These are phyloP conservation scores for Cryphonectria radicalis DNA, from an alignment of 2,329 filamentous ascomycete species.

Conservation along the genomic window DNA sequence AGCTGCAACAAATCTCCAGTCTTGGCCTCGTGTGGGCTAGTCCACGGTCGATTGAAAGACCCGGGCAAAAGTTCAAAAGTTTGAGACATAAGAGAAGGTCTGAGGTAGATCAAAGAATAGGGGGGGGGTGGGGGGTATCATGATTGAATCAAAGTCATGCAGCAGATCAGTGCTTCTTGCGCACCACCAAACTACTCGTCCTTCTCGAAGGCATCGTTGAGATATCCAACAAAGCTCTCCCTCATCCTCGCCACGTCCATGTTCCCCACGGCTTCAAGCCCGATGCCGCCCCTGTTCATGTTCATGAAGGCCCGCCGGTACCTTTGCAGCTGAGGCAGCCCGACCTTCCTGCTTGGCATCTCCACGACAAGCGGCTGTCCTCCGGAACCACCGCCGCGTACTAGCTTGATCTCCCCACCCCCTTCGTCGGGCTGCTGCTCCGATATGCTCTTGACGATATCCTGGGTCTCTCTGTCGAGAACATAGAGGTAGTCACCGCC, in stretches of 20 bases:
- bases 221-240: slow-evolving; percentile 67
- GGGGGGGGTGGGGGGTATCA: slow-evolving; percentile 24
- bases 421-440: slow-evolving; percentile 71
- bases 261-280: slow-evolving; percentile 58
- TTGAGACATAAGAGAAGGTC: neutral
- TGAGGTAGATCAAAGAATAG: neutral
- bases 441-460: slow-evolving; percentile 71
- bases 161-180: neutral
- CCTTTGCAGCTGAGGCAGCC: slow-evolving; percentile 76
- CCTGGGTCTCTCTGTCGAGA: slow-evolving; percentile 78
- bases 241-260: slow-evolving; percentile 59
- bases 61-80: neutral
- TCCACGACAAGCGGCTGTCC: slow-evolving; percentile 61
- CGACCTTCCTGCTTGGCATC: slow-evolving; percentile 68
- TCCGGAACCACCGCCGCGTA: slow-evolving; percentile 37
- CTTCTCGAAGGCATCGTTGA: slow-evolving; percentile 68
- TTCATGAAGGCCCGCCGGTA: slow-evolving; percentile 77
- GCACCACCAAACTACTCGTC: slow-evolving; percentile 46
- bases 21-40: neutral
- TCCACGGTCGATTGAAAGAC: neutral
- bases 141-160: slow-evolving; percentile 10
- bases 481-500: slow-evolving; percentile 78
- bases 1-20: neutral
- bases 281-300: slow-evolving; percentile 73
- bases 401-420: slow-evolving; percentile 60